These are phyloP conservation scores for Asterophora parasitica DNA, from an alignment of 768 basidiomycete genomes.

Conservation along the genomic window DNA sequence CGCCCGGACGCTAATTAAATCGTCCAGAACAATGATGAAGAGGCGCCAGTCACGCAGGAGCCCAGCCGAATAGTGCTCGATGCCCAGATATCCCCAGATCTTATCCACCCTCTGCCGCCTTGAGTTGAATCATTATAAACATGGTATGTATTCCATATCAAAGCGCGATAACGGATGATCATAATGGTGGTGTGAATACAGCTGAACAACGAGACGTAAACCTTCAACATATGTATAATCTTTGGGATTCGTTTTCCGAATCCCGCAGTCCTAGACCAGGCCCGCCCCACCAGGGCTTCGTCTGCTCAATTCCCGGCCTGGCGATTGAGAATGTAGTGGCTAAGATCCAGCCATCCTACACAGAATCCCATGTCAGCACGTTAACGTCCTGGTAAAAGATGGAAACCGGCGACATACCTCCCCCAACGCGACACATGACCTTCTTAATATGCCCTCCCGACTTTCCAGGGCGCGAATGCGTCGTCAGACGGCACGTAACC, in stretches of 20 bases:
- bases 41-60: neutral
- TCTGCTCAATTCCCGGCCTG: conserved; percentile 55
- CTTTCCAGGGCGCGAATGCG: conserved; percentile 58
- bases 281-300: conserved; percentile 2
- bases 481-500: conserved; percentile 76
- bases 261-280: no score
- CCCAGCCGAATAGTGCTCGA: conserved; percentile 3
- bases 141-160: conserved; percentile 19
- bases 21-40: neutral
- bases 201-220: conserved; percentile 14
- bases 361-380: conserved; percentile 7
- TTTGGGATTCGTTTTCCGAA: conserved; percentile 1
- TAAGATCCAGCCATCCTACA: conserved; percentile 76
- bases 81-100: no score
- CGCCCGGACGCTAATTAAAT: neutral
- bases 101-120: neutral
- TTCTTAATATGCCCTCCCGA: conserved; percentile 60
- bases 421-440: conserved; percentile 89
- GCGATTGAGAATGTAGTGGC: conserved; percentile 71
- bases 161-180: conserved; percentile 19
- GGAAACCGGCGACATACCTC: conserved; percentile 46
- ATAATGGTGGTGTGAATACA: conserved; percentile 21
- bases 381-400: neutral
- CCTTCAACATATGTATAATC: neutral
- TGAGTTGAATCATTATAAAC: conserved; percentile 8